phyloP scores from a whole-genome alignment of 139 green algal species.

The Diplosphaera chodatii region DNA sequence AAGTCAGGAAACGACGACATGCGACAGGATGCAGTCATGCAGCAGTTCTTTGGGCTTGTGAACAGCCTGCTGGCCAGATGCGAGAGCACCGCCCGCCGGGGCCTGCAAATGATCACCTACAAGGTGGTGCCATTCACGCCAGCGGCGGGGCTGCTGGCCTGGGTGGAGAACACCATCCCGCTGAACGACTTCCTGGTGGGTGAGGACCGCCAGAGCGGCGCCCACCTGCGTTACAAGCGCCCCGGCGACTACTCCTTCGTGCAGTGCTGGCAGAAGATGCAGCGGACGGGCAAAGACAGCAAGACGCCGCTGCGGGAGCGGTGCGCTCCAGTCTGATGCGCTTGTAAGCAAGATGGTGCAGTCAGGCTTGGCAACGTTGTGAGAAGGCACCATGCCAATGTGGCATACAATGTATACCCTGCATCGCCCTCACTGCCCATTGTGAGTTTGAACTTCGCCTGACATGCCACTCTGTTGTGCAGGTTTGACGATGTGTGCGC shows the following conservation, averaged over 20 bases:
- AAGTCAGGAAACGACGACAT: slow-evolving; percentile 65
- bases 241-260: slow-evolving; percentile 21
- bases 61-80: slow-evolving; percentile 67
- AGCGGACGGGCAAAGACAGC: background rate
- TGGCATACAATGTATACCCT: too few relatives aligned
- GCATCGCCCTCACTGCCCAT: too few relatives aligned
- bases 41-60: slow-evolving; percentile 91
- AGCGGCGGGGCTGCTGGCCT: slow-evolving; percentile 80
- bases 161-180: slow-evolving; percentile 84
- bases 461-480: too few relatives aligned
- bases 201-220: slow-evolving; percentile 8
- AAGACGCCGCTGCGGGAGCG: slow-evolving; percentile 3
- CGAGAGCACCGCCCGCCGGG: slow-evolving; percentile 31
- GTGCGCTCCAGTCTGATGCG: too few relatives aligned
- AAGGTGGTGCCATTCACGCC: slow-evolving; percentile 87
- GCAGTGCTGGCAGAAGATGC: slow-evolving; percentile 23
- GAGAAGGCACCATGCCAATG: too few relatives aligned
- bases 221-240: slow-evolving; percentile 28
- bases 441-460: too few relatives aligned
- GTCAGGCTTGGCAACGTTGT: too few relatives aligned
- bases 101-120: slow-evolving; percentile 80
- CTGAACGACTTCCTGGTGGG: slow-evolving; percentile 60
- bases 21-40: slow-evolving; percentile 94
- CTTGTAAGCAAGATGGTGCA: too few relatives aligned
- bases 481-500: slow-evolving; percentile 27